Evolutionary conservation across 2,329 filamentous ascomycete genomes (phyloP).

Genomic region (Diaporthe australafricana): DNA sequence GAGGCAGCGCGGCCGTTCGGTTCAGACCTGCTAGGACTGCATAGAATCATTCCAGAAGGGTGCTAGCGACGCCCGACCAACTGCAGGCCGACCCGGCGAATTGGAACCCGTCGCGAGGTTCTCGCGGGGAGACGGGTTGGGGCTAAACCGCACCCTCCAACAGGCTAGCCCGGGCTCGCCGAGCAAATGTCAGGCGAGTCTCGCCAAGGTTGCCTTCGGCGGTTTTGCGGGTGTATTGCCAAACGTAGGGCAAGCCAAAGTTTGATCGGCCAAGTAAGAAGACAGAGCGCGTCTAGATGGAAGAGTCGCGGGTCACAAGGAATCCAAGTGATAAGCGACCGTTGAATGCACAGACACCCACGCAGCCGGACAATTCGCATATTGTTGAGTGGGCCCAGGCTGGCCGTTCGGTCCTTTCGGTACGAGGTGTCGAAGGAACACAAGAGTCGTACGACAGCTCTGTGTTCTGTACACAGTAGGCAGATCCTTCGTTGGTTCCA

Average conservation of each 20-base stretch:
- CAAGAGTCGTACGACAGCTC: constrained; percentile 5
- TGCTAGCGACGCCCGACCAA: constrained; percentile 4
- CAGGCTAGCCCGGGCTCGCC: constrained; percentile 5
- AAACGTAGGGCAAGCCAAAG: constrained; percentile 4
- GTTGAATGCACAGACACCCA: neutral
- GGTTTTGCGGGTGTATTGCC: constrained; percentile 24
- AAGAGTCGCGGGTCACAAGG: neutral
- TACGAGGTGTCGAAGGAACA: neutral
- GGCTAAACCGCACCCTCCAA: neutral
- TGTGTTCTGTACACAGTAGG: neutral
- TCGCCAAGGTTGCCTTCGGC: constrained; percentile 25
- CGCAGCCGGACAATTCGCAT: neutral
- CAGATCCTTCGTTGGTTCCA: constrained; percentile 13
- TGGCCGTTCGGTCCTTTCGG: neutral
- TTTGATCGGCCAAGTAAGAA: constrained; percentile 10
- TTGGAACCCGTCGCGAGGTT: constrained; percentile 6
- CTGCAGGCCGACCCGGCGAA: constrained; percentile 22
- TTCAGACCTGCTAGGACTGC: neutral
- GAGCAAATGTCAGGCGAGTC: neutral
- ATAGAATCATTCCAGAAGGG: constrained; percentile 21
- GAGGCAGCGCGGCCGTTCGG: too few species aligned
- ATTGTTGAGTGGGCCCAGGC: neutral
- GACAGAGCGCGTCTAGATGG: neutral
- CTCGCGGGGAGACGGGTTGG: constrained; percentile 10
- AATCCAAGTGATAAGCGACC: neutral